Evolutionary conservation across 768 basidiomycete species (phyloP), one percentile per base, ranked within the genome.

Genomic region (Leccinellum rugosiceps): DNA sequence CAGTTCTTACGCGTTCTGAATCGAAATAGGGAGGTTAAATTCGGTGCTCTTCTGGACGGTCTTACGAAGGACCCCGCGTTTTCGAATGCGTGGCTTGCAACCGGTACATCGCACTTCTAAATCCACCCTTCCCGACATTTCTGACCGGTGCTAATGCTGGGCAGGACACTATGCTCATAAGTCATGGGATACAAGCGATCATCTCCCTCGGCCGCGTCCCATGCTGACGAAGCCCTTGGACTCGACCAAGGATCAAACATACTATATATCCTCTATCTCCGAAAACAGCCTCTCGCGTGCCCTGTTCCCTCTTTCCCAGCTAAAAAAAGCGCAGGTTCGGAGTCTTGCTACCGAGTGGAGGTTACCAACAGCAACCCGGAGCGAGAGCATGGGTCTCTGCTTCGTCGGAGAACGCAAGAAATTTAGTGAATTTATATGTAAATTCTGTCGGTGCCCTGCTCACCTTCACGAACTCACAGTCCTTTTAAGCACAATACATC

Each of bases 351-450:
- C 72, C 9, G 68, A 81, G 31, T 81, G 81, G 68, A 74, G 70
- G 1, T 72, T 98, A 19, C 85, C 87, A 3, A 94, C 87, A 3
- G 90, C 92, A 0, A 77, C 81, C 3, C 79, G 92, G 58, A 79
- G 78, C 17, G 95, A 98, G 67, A 94, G 91, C 71, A 94, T 96
- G 84, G 95, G 95, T 0, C 81, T 98, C 17, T 98, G 95, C 66
- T 98, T 98, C 61, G 86, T 98, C 1, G 95, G 94, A 5, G 83
- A 94, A 67, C 84, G 87, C 65, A 77, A 78, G 10, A 80, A 75
- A 49, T 95, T 96, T 62, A 76, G 79, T 26, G 73, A 81, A 9
- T 98, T 95, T 67, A 70, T 95, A 50, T 81, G 92, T 89, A 58
- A 59, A 81, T 72, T 23, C 52, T 26, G 34, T 53, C 35, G 38